Evolutionary conservation across 2,329 filamentous ascomycete species (phyloP).

Genomic region (Chaetomiaceae sp.): DNA sequence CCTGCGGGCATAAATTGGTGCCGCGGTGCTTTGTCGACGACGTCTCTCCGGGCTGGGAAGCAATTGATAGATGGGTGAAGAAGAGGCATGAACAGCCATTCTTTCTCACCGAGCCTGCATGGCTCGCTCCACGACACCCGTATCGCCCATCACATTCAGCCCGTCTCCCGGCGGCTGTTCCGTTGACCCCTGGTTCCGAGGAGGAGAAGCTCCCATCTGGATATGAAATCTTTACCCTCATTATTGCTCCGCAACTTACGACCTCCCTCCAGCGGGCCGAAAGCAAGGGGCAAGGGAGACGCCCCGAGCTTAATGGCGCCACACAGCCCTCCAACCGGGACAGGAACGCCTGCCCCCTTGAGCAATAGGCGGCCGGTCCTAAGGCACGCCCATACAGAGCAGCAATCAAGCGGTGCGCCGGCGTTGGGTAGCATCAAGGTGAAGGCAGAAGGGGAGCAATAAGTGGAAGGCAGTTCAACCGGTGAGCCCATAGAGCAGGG

Average conservation of each 20-base stretch:
- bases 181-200: background rate
- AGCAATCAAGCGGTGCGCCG: background rate
- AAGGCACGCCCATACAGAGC: background rate
- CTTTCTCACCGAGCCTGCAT: background rate
- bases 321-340: conserved; percentile 9
- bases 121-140: background rate
- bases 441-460: background rate
- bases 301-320: background rate
- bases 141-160: background rate
- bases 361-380: background rate
- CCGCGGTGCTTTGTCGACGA: background rate
- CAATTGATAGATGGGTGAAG: background rate
- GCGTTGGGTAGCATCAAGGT: conserved; percentile 13
- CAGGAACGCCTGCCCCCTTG: background rate
- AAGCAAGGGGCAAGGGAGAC: background rate
- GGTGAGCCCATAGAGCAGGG: conserved; percentile 9
- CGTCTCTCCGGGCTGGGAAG: background rate
- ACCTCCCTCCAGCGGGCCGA: conserved; percentile 9
- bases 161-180: conserved; percentile 4
- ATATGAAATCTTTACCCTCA: background rate
- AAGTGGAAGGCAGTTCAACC: conserved; percentile 15
- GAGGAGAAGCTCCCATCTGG: background rate
- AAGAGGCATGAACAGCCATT: background rate
- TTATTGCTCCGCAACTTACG: background rate
- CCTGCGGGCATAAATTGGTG: background rate